phyloP scores from a whole-genome alignment of 2,329 filamentous ascomycete genomes.

The Nannizziopsis arthrosporioides region DNA sequence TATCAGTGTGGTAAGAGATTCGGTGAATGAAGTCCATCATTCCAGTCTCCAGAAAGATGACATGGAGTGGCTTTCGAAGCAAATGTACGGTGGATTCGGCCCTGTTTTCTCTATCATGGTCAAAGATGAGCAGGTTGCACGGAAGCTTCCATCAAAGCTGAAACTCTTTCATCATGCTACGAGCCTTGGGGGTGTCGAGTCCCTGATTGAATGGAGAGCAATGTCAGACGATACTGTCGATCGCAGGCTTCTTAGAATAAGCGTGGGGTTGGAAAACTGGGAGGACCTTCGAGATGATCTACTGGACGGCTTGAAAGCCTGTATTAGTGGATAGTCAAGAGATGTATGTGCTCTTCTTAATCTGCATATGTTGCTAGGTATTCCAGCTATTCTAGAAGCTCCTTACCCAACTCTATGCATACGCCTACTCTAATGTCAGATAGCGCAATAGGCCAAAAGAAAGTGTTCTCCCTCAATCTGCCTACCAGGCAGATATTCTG shows the following conservation, averaged over 20 bases:
- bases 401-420: too few relatives aligned
- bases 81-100: constrained; percentile 87
- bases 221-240: constrained; percentile 73
- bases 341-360: background rate
- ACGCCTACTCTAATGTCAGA: too few relatives aligned
- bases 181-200: constrained; percentile 85
- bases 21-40: constrained; percentile 56
- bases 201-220: constrained; percentile 87
- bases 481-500: too few relatives aligned
- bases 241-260: constrained; percentile 61
- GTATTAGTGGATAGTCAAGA: constrained; percentile 30
- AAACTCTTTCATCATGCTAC: constrained; percentile 87
- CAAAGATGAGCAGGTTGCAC: constrained; percentile 50
- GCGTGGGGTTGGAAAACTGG: constrained; percentile 74
- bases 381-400: too few relatives aligned
- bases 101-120: constrained; percentile 73
- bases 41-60: constrained; percentile 64
- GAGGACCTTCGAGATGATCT: constrained; percentile 75
- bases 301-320: constrained; percentile 49
- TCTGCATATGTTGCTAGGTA: background rate
- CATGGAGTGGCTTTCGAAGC: constrained; percentile 61
- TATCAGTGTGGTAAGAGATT: constrained; percentile 37
- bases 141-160: constrained; percentile 63
- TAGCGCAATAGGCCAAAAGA: too few relatives aligned
- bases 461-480: too few relatives aligned